A percentile compares a stretch with the other conserved stretches of the same genome.
Evolutionary conservation across 2,329 filamentous ascomycete genomes (phyloP).

Genomic region (Pleoardoris graminearum): DNA sequence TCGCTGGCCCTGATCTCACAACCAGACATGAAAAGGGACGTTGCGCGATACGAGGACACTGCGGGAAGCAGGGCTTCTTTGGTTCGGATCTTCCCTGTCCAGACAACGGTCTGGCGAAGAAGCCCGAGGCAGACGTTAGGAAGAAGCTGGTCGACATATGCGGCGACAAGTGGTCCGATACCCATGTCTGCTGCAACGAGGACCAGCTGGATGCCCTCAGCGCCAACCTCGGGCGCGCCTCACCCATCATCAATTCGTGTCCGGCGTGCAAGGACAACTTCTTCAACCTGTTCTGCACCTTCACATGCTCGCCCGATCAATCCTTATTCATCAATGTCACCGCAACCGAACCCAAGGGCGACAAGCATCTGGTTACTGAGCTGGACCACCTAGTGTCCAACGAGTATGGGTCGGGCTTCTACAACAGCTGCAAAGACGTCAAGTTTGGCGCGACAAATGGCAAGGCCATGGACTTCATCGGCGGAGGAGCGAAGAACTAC

Average conservation of each 20-base stretch:
- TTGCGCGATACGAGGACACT: conserved; percentile 88
- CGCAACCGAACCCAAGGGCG: conserved; percentile 63
- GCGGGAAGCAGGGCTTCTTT: conserved; percentile 88
- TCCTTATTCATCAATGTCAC: conserved; percentile 95
- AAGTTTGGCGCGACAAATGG: conserved; percentile 95
- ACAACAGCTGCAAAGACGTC: conserved; percentile 97
- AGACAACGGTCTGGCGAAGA: conserved; percentile 80
- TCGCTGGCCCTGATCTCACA: conserved; percentile 40
- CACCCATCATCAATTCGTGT: conserved; percentile 87
- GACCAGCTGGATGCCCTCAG: conserved; percentile 83
- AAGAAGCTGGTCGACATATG: conserved; percentile 82
- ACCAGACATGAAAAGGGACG: conserved; percentile 79
- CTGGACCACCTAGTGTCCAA: conserved; percentile 87
- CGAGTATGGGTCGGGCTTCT: conserved; percentile 84
- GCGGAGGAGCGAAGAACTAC: conserved; percentile 91
- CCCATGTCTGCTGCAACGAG: conserved; percentile 80
- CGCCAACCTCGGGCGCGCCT: conserved; percentile 82
- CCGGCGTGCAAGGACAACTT: conserved; percentile 98
- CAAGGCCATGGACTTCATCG: conserved; percentile 93
- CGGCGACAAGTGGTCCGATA: conserved; percentile 81
- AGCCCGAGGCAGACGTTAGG: conserved; percentile 72
- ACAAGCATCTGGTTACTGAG: conserved; percentile 76
- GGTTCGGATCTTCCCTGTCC: conserved; percentile 87
- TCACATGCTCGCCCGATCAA: conserved; percentile 96
- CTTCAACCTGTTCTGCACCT: conserved; percentile 97